Evolutionary conservation across 2,329 filamentous ascomycete species (phyloP).

Genomic region (Fusarium devonianum): DNA sequence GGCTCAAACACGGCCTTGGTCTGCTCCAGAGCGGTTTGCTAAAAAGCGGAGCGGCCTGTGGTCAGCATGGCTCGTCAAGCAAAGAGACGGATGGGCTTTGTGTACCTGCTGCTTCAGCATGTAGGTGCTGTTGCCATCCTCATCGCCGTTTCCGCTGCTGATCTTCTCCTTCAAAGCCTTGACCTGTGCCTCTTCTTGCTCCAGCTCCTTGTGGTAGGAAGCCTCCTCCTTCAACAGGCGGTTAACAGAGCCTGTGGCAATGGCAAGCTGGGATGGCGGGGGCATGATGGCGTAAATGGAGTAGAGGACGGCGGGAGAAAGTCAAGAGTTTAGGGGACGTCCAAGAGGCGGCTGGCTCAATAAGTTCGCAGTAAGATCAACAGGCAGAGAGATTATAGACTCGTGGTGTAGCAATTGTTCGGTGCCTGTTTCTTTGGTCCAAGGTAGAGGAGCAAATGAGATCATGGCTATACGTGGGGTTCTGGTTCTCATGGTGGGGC

Average conservation of each 20-base stretch:
- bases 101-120: slow-evolving; percentile 89
- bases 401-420: slow-evolving; percentile 13
- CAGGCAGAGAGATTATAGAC: slow-evolving; percentile 9
- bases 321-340: background rate
- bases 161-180: slow-evolving; percentile 70
- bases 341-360: background rate
- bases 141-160: slow-evolving; percentile 55
- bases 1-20: slow-evolving; percentile 83
- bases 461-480: slow-evolving; percentile 41
- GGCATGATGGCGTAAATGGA: slow-evolving; percentile 64
- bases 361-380: background rate
- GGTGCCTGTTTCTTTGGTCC: slow-evolving; percentile 35
- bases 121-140: slow-evolving; percentile 79
- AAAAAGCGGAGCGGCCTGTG: slow-evolving; percentile 1
- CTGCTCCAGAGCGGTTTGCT: slow-evolving; percentile 85
- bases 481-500: slow-evolving; percentile 41
- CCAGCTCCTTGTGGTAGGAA: slow-evolving; percentile 87
- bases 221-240: slow-evolving; percentile 91
- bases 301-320: too few species aligned
- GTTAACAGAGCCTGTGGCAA: slow-evolving; percentile 79
- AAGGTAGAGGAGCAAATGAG: slow-evolving; percentile 37
- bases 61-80: slow-evolving; percentile 4
- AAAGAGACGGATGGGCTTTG: slow-evolving; percentile 31
- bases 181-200: slow-evolving; percentile 75
- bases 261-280: slow-evolving; percentile 76